A percentile compares a stretch with the other conserved stretches of the same genome.
Conservation (phyloP, 176 grass and related monocot species). For the Musa beccarii region DNA sequence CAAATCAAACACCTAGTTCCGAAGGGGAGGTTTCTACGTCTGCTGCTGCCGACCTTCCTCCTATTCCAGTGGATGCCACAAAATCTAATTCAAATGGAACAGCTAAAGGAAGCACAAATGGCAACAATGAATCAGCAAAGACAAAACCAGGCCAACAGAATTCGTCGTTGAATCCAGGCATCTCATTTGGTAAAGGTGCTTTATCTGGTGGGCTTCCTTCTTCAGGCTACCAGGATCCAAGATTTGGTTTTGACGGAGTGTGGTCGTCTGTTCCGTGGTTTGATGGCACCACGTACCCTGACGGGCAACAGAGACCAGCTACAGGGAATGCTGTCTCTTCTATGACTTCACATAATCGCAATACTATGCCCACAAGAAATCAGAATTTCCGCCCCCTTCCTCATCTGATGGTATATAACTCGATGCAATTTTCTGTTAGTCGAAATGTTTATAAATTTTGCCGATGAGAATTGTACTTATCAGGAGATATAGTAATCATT, state of each 20-base stretch:
- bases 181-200: background rate
- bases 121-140: background rate
- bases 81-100: background rate
- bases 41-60: conserved; percentile 4
- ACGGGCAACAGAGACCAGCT: conserved; percentile 3
- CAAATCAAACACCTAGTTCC: background rate
- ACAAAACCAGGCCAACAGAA: conserved; percentile 4
- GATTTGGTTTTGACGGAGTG: conserved; percentile 13
- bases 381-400: background rate
- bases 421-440: too few relatives aligned
- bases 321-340: conserved; percentile 1
- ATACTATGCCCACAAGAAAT: background rate
- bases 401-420: background rate
- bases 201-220: background rate
- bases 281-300: conserved; percentile 1
- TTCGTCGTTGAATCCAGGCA: background rate
- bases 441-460: too few relatives aligned
- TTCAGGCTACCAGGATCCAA: conserved; percentile 9
- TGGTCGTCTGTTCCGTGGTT: conserved; percentile 10
- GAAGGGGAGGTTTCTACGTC: conserved; percentile 2
- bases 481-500: too few relatives aligned
- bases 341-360: background rate
- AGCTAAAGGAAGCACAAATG: background rate
- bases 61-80: background rate
- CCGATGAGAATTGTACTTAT: too few relatives aligned